Evolutionary conservation across 2,329 filamentous ascomycete genomes (phyloP), one percentile per base, ranked within the genome.

Genomic region (Ophiostoma sp.): DNA sequence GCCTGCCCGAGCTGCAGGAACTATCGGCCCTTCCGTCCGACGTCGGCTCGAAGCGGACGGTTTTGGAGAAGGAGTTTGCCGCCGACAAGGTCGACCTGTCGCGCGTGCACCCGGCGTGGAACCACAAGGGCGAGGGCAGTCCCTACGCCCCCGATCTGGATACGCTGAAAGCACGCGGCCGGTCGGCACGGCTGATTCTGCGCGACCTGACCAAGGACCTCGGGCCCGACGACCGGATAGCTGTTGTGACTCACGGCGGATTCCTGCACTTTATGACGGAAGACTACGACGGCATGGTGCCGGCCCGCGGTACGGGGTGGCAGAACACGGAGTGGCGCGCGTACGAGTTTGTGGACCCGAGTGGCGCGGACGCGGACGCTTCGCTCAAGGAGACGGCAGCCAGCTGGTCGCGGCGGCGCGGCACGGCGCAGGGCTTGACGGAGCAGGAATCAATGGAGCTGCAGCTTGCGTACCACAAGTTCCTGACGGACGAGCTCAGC

Each of bases 1-100:
- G 89, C 1, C 80, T 95, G 15, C 92, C 92, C 0, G 87, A 91
- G 73, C 81, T 92, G 4, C 94, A 97, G 79, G 94, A 97, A 79
- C 88, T 92, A 0, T 90, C 87, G 4, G 84, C 88, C 68, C 81
- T 89, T 39, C 89, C 91, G 0, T 94, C 92, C 78, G 93, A 97
- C 77, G 89, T 86, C 1, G 94, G 94, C 1, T 88, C 85, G 48
- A 79, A 84, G 1, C 79, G 82, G 3, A 79, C 79, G 0, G 82
- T 82, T 68, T 80, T 96, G 39, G 78, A 79, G 36, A 81, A 81
- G 23, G 87, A 92, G 76, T 92, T 93, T 71, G 83, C 65, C 4
- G 73, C 83, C 79, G 75, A 81, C 79, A 75, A 76, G 4, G 88
- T 93, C 0, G 91, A 96, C 78, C 77, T 91, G 60, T 78, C 79